Evolutionary conservation across 2,329 filamentous ascomycete genomes (phyloP).

Genomic region (Scopulariopsis brevicaulis): DNA sequence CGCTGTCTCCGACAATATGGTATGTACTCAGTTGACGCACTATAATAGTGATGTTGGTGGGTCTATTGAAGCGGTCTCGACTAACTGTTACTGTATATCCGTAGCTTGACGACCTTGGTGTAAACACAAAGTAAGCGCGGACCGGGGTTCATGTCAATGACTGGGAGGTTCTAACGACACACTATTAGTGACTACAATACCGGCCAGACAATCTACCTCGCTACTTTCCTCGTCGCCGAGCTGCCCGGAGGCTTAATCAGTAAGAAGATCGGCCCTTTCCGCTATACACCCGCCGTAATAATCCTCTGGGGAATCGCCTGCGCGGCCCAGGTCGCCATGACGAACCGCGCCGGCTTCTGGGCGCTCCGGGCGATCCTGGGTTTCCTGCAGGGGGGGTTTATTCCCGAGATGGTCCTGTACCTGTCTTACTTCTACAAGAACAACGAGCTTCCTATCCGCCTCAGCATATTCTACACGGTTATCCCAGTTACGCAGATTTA

Average conservation of each 20-base stretch:
- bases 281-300: constrained; percentile 47
- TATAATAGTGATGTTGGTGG: too few relatives aligned
- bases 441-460: constrained; percentile 14
- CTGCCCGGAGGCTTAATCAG: constrained; percentile 45
- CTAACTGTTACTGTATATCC: too few relatives aligned
- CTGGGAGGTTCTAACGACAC: not conserved
- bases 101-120: constrained; percentile 19
- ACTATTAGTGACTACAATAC: constrained; percentile 28
- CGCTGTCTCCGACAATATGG: constrained; percentile 28
- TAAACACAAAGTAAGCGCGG: constrained; percentile 21
- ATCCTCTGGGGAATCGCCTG: constrained; percentile 39
- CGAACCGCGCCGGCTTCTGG: constrained; percentile 6
- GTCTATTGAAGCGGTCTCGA: too few relatives aligned
- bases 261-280: constrained; percentile 32
- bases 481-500: not conserved
- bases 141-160: not conserved
- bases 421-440: constrained; percentile 19
- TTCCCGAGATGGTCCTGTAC: constrained; percentile 28
- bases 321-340: constrained; percentile 10
- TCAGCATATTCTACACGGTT: constrained; percentile 16
- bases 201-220: constrained; percentile 35
- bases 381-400: constrained; percentile 47
- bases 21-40: not conserved
- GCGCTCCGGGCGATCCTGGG: constrained; percentile 20
- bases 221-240: constrained; percentile 41